Conservation (phyloP, 2,329 filamentous ascomycete species). For the Beauveria sp. region DNA sequence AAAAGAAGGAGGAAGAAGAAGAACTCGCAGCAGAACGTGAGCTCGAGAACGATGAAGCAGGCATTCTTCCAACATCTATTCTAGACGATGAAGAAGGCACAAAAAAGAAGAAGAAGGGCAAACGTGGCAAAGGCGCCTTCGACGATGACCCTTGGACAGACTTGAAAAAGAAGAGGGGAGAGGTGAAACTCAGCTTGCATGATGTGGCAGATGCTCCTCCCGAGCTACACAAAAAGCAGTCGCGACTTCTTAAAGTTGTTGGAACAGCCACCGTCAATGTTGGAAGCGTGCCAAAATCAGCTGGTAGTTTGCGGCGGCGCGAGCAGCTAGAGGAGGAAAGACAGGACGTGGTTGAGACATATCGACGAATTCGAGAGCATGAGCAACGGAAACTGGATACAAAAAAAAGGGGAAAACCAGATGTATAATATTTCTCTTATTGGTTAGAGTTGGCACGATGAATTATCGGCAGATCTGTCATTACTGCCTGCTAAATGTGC, state of each 20-base stretch:
- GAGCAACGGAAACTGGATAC: slow-evolving; percentile 27
- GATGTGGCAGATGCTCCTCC: slow-evolving; percentile 70
- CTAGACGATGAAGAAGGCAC: slow-evolving; percentile 31
- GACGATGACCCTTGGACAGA: slow-evolving; percentile 70
- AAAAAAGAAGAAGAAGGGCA: slow-evolving; percentile 28
- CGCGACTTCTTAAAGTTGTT: slow-evolving; percentile 26
- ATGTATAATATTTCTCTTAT: neutral
- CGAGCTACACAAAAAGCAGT: slow-evolving; percentile 47
- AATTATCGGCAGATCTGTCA: neutral
- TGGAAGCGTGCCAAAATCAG: slow-evolving; percentile 29
- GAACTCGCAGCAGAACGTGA: slow-evolving; percentile 58
- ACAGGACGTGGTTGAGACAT: slow-evolving; percentile 30
- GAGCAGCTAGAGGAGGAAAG: slow-evolving; percentile 30
- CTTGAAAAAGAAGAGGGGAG: slow-evolving; percentile 59
- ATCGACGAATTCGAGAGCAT: slow-evolving; percentile 30
- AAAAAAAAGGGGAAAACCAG: neutral
- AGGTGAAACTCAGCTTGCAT: slow-evolving; percentile 36
- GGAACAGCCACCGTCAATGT: slow-evolving; percentile 27
- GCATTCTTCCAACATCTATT: slow-evolving; percentile 40
- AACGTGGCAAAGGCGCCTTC: slow-evolving; percentile 43
- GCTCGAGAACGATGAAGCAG: slow-evolving; percentile 48
- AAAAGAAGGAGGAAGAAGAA: slow-evolving; percentile 57
- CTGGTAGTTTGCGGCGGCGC: slow-evolving; percentile 31
- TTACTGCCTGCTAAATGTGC: too few species aligned
- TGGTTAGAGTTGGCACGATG: neutral